Evolutionary conservation across 2,329 filamentous ascomycete genomes (phyloP), one percentile per base, ranked within the genome.

Genomic region (Saccharata proteae): DNA sequence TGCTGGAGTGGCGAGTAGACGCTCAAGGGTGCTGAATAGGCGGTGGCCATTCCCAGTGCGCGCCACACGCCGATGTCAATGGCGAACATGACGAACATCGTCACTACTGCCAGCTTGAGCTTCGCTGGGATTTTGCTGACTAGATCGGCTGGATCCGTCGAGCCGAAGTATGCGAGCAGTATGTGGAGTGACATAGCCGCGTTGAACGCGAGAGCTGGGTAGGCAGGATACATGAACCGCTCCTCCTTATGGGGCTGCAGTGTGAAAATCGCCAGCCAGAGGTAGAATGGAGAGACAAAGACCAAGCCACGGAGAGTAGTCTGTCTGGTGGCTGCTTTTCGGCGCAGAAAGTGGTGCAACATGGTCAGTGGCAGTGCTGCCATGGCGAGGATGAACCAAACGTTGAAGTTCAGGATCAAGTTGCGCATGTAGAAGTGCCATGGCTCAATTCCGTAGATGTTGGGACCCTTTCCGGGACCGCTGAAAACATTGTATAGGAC

Each of bases 351-450:
- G 42, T 83, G 79, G 44, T 92, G 83, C 0, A 85, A 42, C 0
- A 81, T 43, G 41, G 93, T 77, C 1, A 94, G 60, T 0, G 88
- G 88, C 11, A 84, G 59, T 1, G 80, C 73, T 4, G 72, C 51
- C 27, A 93, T 55, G 0, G 86, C 86, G 9, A 96, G 66, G 8
- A 84, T 49, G 44, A 94, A 86, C 84, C 86, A 96, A 27, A 93
- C 58, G 51, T 96, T 93, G 65, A 96, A 98, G 61, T 98, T 98
- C 36, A 98, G 67, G 11, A 79, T 61, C 25, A 98, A 62, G 46
- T 98, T 98, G 45, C 82, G 80, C 44, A 93, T 67, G 57, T 98
- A 98, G 52, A 94, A 98, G 32, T 86, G 79, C 90, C 88, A 96
- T 2, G 88, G 83, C 57, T 98, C 90, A 1, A 83, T 92, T 26